Evolutionary conservation across 2,329 filamentous ascomycete species (phyloP), one percentile per base, ranked within the genome.

Genomic region (Ophiosphaerella korrae): DNA sequence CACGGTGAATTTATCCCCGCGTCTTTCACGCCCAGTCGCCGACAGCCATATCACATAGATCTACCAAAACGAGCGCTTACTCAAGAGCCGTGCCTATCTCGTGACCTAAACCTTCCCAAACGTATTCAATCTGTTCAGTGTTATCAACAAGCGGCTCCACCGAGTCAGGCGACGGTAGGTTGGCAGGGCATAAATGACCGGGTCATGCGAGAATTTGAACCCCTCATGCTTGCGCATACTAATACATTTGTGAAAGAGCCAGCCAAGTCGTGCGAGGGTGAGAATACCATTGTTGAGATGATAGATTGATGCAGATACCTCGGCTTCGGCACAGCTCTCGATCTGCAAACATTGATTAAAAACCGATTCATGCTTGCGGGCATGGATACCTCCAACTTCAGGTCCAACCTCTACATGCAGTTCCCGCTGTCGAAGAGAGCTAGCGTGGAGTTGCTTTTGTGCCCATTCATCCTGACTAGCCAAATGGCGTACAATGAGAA

Each of bases 131-230:
- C 35, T 57, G 5, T 57, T 57, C 50, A 57, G 52, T 26, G 48
- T 54, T 9, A 74, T 74, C 14, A 72, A 77, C 50, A 72, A 70
- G 41, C 41, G 44, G 12, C 55, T 68, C 2, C 75, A 77, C 57
- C 68, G 69, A 5, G 61, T 67, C 7, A 77, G 76, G 50, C 64
- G 75, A 1, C 53, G 73, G 14, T 68, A 77, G 4, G 53, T 78
- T 13, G 63, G 32, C 74, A 74, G 51, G 74, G 71, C 16, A 72
- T 75, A 52, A 75, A 68, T 2, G 70, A 76, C 21, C 47, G 55
- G 5, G 74, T 74, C 1, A 66, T 77, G 33, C 71, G 71, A 32
- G 63, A 60, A 12, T 66, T 77, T 46, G 76, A 78, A 54, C 65
- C 68, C 23, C 23, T 52, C 16, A 42, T 57, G 47, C 12, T 31